Conservation (phyloP, 2,329 filamentous ascomycete genomes). For the Fusarium sp. region DNA sequence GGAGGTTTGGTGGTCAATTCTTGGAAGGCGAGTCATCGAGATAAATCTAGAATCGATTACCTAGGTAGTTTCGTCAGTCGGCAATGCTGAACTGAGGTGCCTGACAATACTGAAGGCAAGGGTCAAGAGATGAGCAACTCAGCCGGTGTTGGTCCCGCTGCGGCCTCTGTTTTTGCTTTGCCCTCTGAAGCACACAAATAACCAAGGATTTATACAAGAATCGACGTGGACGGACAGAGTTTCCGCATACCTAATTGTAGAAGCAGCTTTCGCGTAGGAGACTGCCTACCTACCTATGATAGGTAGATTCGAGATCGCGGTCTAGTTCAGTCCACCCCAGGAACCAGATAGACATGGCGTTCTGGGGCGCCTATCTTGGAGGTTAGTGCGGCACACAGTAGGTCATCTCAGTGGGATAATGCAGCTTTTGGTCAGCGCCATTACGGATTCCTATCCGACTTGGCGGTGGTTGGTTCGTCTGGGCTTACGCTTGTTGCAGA, state of each 20-base stretch:
- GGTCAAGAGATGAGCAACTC: slow-evolving; percentile 14
- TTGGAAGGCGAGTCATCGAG: not conserved
- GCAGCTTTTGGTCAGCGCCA: slow-evolving; percentile 19
- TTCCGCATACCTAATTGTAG: too few species aligned
- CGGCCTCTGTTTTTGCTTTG: slow-evolving; percentile 20
- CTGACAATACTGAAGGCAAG: slow-evolving; percentile 34
- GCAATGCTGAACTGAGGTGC: slow-evolving; percentile 3
- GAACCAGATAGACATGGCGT: slow-evolving; percentile 13
- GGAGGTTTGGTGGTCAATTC: not conserved
- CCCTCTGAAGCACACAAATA: slow-evolving; percentile 1
- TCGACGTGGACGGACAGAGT: too few species aligned
- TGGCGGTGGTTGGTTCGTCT: slow-evolving; percentile 30
- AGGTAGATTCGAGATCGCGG: not conserved
- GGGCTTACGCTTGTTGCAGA: slow-evolving; percentile 9
- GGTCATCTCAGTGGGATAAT: not conserved
- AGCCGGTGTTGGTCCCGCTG: slow-evolving; percentile 1
- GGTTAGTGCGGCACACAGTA: not conserved
- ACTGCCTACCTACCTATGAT: not conserved
- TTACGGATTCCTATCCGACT: slow-evolving; percentile 17
- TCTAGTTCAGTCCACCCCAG: slow-evolving; percentile 9
- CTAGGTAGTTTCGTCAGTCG: slow-evolving; percentile 16
- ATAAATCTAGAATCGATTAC: not conserved
- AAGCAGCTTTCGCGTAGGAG: too few species aligned
- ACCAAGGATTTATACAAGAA: not conserved
- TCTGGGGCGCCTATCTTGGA: not conserved